Evolutionary conservation across 192 early-diverging fungal genomes (phyloP).

Genomic region (Coemansia nantahalensis): DNA sequence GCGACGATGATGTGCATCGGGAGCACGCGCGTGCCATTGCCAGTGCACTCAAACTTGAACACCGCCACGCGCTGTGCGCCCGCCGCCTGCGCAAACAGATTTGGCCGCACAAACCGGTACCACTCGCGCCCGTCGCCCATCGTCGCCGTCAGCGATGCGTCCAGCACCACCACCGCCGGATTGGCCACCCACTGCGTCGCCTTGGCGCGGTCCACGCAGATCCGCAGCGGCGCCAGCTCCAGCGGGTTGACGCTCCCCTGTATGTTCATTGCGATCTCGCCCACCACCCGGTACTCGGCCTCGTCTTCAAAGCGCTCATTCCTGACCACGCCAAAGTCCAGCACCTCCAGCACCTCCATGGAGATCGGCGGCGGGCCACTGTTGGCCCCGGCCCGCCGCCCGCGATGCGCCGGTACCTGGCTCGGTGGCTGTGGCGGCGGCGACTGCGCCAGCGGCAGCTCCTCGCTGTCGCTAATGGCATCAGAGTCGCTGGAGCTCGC

Average conservation of each 20-base stretch:
- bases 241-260: slow-evolving; percentile 24
- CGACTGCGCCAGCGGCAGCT: too few relatives aligned
- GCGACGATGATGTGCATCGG: slow-evolving; percentile 12
- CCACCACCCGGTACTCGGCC: slow-evolving; percentile 19
- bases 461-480: too few relatives aligned
- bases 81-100: slow-evolving; percentile 35
- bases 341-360: slow-evolving; percentile 32
- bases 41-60: slow-evolving; percentile 39
- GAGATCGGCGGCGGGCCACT: slow-evolving; percentile 24
- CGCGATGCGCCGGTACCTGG: slow-evolving; percentile 2
- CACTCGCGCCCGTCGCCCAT: slow-evolving; percentile 32
- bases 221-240: slow-evolving; percentile 47
- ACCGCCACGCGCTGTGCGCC: slow-evolving; percentile 22
- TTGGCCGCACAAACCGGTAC: slow-evolving; percentile 51
- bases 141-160: slow-evolving; percentile 25
- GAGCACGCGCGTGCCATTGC: slow-evolving; percentile 3
- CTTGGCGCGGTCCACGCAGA: slow-evolving; percentile 22
- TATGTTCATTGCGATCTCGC: slow-evolving; percentile 36
- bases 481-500: not conserved
- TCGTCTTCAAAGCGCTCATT: not conserved
- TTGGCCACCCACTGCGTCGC: slow-evolving; percentile 39
- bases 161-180: slow-evolving; percentile 37
- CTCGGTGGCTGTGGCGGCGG: too few relatives aligned
- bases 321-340: slow-evolving; percentile 19
- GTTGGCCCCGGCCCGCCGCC: slow-evolving; percentile 21